Conservation (phyloP, 192 early-diverging fungal genomes). For the Backusella westeae region DNA sequence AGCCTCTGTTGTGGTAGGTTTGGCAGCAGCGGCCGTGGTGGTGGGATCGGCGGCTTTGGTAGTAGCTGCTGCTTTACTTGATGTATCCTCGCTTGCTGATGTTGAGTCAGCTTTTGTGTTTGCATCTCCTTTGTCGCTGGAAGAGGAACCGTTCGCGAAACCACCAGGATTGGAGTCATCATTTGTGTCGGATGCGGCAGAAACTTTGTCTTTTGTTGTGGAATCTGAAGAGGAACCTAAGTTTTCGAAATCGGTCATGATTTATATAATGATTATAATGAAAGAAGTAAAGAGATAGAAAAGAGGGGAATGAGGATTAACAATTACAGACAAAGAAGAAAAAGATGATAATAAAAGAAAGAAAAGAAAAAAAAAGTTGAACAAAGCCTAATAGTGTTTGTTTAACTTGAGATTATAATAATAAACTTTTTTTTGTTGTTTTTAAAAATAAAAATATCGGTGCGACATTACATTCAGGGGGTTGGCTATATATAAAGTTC, state of each 20-base stretch:
- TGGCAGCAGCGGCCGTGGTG: not conserved
- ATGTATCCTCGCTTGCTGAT: not conserved
- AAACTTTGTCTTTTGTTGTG: not conserved
- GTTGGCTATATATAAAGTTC: not conserved
- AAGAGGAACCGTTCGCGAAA: not conserved
- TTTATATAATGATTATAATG: not conserved
- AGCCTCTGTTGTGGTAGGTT: not conserved
- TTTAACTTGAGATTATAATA: not conserved
- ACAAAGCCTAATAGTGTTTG: not conserved
- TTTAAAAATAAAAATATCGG: not conserved
- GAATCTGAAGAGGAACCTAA: not conserved
- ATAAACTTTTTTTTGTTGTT: conserved; percentile 3
- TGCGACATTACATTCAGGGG: conserved; percentile 6
- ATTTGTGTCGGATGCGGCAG: not conserved
- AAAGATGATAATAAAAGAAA: not conserved
- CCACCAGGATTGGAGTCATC: not conserved
- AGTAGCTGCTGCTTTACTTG: not conserved
- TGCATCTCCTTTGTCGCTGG: not conserved
- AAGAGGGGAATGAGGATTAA: not conserved
- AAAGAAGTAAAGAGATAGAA: not conserved
- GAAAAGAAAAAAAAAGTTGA: not conserved
- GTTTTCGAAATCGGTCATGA: not conserved
- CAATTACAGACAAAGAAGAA: not conserved
- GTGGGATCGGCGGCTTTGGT: not conserved
- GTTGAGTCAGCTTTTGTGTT: not conserved